Evolutionary conservation across 495 filamentous ascomycete species (phyloP), one percentile per base, ranked within the genome.

Genomic region (Neurospora pannonica): DNA sequence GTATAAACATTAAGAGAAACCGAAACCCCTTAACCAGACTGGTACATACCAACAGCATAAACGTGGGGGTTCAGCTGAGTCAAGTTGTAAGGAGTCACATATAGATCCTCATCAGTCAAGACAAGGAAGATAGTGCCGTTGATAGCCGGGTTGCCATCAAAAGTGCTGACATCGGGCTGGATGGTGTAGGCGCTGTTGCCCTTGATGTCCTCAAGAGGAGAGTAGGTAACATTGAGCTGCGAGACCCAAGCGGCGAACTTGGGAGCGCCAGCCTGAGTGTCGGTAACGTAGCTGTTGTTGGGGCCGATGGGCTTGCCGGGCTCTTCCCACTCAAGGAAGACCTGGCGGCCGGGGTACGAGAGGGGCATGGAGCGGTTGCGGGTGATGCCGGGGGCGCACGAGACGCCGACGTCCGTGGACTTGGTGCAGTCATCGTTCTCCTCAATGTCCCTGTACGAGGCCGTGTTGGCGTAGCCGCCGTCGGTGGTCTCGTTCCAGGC

Each of bases 171-270:
- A 73, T 85, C 83, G 0, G 93, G 94, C 84, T 97, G 94, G 72
- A 86, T 86, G 0, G 93, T 93, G 76, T 83, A 90, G 0, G 91
- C 93, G 2, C 82, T 83, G 71, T 87, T 89, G 21, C 82, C 81
- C 9, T 85, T 82, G 2, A 86, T 84, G 71, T 90, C 78, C 6
- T 81, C 86, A 75, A 97, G 81, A 1, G 90, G 85, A 3, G 93
- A 89, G 80, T 97, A 97, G 0, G 94, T 97, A 34, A 94, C 85
- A 76, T 97, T 97, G 39, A 97, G 83, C 87, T 97, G 94, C n/a
- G 84, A 86, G 10, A 92, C 88, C 93, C 93, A 97, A 0, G 87
- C 88, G 2, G 94, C 94, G 46, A 87, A 97, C 48, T 81, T 80
- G 0, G 93, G 91, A 4, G 78, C 74, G 1, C 88, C 87, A 5